Base-by-base conservation (phyloP, 352 stramenopile species). In the Pythium volutum region DNA sequence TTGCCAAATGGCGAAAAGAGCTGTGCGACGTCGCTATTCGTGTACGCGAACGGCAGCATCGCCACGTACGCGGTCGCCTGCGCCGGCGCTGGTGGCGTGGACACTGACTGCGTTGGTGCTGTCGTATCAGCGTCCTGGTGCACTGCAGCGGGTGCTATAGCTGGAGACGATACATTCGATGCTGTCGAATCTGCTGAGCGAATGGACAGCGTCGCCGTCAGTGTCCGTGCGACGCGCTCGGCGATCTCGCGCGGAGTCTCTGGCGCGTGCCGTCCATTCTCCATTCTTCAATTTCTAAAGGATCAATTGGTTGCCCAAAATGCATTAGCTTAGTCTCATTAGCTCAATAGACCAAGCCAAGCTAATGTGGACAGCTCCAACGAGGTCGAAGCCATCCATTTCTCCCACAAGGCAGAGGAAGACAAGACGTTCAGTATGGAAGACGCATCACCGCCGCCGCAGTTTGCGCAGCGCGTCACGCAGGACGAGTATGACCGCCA, bases 41-140 rank as follows among this genome's bases (percentile, higher is more conserved):
- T 95, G 72, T 93, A 95, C 26, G 80, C 79, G 57, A 89, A 96
- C 66, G 87, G 87, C 42, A 96, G 77, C 87, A 94, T 96, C 23
- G 87, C 74, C n/a, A 96, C 80, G 65, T 96, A 93, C 18, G 88
- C 79, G 22, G 87, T 96, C 14, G 70, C 75, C 42, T 69, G 62
- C 20, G 70, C 75, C 10, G 67, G 18, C 6, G 29, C 4, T 23
- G 48, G 12, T 20, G 49, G 20, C 6, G 7, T 3, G 9, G 5
- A 16, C 36, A 15, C 15, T 36, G 31, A 15, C 8, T 10, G 31
- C 46, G 26, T 39, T 10, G 36, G 36, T 15, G 36, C 16, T 15
- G 36, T 15, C 26, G 43, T 8, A 10, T 23, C 43, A 50, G 43
- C 27, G 46, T 27, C 23, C 14, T 53, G 46, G 6, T 36, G 46